Evolutionary conservation across 2,329 filamentous ascomycete genomes (phyloP), one percentile per base, ranked within the genome.

Genomic region (Botrytis hyacinthi): DNA sequence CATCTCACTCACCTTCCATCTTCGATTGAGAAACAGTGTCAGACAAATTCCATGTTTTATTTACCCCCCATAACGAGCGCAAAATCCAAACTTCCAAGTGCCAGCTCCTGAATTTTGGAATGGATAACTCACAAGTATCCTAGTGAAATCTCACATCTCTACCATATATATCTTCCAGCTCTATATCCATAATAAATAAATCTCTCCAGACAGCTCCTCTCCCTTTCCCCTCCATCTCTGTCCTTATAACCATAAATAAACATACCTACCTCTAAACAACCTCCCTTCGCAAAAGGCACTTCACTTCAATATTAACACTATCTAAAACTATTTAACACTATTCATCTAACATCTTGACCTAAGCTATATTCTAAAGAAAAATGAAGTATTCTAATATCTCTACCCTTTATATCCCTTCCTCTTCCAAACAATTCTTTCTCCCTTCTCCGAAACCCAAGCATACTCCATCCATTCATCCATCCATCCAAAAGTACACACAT

Each of bases 181-280:
- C 5, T 4, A n/a, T 54, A n/a, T n/a, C 12, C 2, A 16, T n/a
- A 4, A 54, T 16, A 1, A 54, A 1, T 12, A 26, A 3, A 26
- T 12, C 1, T n/a, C 48, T 6, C 10, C 1, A n/a, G 22, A 51
- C 1, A 48, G 1, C 46, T 9, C 44, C 18, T 3, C 6, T 22
- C 44, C 8, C 20, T 12, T 22, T 2, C 44, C 20, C 42, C 16
- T 14, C 5, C 42, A 16, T 48, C 10, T 51, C 48, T 14, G 3
- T 46, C 7, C 44, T 4, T 46, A 1, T 1, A n/a, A n/a, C 2
- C 4, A n/a, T 14, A 14, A 6, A n/a, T 4, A 51, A 5, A 5
- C 9, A 51, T 54, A n/a, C 2, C 10, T 14, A n/a, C 16, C 26
- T n/a, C 48, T 14, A 2, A n/a, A 6, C 26, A 4, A 48, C 9